Percentiles rank a stretch among this genome's conserved stretches.
Conservation (phyloP, 495 filamentous ascomycete genomes). For the Daldinia decipiens region DNA sequence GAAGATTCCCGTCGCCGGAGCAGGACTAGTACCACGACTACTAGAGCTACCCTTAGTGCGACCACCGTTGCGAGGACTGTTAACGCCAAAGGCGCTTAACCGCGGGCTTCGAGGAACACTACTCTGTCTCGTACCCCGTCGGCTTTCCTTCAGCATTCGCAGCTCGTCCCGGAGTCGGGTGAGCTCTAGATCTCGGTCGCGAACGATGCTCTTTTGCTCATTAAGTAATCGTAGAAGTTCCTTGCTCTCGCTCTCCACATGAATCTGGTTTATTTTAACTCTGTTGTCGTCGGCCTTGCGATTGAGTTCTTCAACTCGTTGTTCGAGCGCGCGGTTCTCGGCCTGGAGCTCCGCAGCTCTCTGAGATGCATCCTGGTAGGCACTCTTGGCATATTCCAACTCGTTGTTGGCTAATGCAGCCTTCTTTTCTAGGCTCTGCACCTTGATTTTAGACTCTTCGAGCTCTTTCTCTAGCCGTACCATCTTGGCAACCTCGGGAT, state of each 20-base stretch:
- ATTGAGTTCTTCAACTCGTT: constrained; percentile 59
- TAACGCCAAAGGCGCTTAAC: constrained; percentile 47
- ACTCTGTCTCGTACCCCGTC: constrained; percentile 60
- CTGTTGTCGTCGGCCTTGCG: constrained; percentile 64
- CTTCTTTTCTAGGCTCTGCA: constrained; percentile 61
- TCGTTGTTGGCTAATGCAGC: constrained; percentile 52
- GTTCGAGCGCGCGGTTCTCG: constrained; percentile 62
- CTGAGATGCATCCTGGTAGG: constrained; percentile 72
- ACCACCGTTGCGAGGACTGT: constrained; percentile 54
- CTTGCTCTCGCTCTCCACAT: constrained; percentile 52
- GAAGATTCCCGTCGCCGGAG: constrained; percentile 42
- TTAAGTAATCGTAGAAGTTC: constrained; percentile 50
- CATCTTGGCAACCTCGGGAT: constrained; percentile 61
- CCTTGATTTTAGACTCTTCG: constrained; percentile 41
- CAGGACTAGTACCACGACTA: constrained; percentile 59
- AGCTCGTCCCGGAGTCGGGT: constrained; percentile 51
- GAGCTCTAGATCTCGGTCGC: constrained; percentile 70
- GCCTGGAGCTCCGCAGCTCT: constrained; percentile 59
- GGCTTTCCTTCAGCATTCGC: constrained; percentile 57
- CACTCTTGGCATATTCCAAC: constrained; percentile 67
- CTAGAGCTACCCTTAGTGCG: constrained; percentile 47
- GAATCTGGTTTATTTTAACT: constrained; percentile 61
- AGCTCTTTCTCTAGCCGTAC: constrained; percentile 55
- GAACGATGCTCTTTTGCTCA: constrained; percentile 65
- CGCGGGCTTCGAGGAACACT: constrained; percentile 62